phyloP scores from a whole-genome alignment of 305 asterid species.

The Fraxinus sp. region DNA sequence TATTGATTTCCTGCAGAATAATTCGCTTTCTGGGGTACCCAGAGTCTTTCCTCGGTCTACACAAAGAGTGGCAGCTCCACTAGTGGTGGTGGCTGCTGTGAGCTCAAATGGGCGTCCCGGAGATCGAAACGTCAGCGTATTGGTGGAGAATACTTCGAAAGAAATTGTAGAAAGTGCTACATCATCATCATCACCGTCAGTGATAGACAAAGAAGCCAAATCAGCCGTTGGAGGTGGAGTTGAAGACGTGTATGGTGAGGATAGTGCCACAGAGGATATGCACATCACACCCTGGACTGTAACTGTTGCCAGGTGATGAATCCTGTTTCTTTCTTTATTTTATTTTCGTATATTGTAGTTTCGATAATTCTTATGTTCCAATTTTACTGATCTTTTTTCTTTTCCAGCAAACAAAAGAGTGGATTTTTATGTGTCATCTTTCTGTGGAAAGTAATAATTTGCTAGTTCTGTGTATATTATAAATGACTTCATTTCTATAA shows the following conservation, averaged over 20 bases:
- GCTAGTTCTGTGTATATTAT: neutral
- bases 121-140: slow-evolving; percentile 39
- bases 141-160: slow-evolving; percentile 38
- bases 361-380: slow-evolving; percentile 35
- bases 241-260: slow-evolving; percentile 13
- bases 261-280: slow-evolving; percentile 11
- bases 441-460: neutral
- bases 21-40: slow-evolving; percentile 36
- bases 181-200: neutral
- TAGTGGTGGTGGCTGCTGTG: slow-evolving; percentile 31
- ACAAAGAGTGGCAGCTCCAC: slow-evolving; percentile 41
- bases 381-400: slow-evolving; percentile 14
- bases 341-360: neutral
- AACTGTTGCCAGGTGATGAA: slow-evolving; percentile 36
- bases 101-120: slow-evolving; percentile 38
- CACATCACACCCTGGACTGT: slow-evolving; percentile 21
- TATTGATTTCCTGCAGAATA: slow-evolving; percentile 25
- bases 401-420: neutral
- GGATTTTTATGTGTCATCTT: neutral
- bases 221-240: slow-evolving; percentile 21
- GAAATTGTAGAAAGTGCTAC: slow-evolving; percentile 33
- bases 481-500: neutral
- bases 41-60: slow-evolving; percentile 32
- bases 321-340: slow-evolving; percentile 3
- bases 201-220: slow-evolving; percentile 32